Base-by-base conservation (phyloP, 2,329 filamentous ascomycete species). In the Verticillium klebahnii region DNA sequence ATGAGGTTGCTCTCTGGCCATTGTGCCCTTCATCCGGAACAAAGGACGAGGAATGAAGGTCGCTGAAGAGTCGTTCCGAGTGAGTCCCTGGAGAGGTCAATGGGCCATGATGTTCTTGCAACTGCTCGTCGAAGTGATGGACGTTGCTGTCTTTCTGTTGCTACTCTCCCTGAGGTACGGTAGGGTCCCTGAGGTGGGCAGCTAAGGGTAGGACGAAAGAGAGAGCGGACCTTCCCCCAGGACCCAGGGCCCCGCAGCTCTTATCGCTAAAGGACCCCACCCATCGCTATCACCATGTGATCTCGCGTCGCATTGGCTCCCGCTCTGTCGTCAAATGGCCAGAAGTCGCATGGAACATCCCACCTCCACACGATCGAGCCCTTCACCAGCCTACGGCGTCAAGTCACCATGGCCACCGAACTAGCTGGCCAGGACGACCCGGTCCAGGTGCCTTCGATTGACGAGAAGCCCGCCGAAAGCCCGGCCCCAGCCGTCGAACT, bases 401-500 rank as follows among this genome's bases (percentile, higher is more conserved):
- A 56, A 39, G 55, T 32, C 57, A 60, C 36, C 37, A 62, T 40
- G 56, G 62, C 63, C 63, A 56, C 56, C 31, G 31, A 56, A 58
- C 64, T 60, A 58, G 50, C 62, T 25, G 62, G 32, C 3, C 37
- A 59, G 19, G 58, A 62, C 34, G 56, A 58, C n/a, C 25, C n/a
- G 14, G 19, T 56, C 54, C 54, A 32, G 54, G 29, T 6, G 12
- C 8, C 29, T n/a, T 56, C 29, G 4, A 17, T 32, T 14, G n/a
- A 52, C 19, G 45, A 52, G 45, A 25, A 8, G 5, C 5, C 54
- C 6, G 54, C 14, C 9, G 56, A 58, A 14, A 32, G 2, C 17
- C 17, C 31, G 19, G 3, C 56, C 17, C n/a, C 56, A 25, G 37
- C 19, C 14, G 56, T 17, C 7, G n/a, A 14, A 8, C 23, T 57